Evolutionary conservation across 805 yeast genomes (phyloP).

Genomic region (Scheffersomyces ergatensis): DNA sequence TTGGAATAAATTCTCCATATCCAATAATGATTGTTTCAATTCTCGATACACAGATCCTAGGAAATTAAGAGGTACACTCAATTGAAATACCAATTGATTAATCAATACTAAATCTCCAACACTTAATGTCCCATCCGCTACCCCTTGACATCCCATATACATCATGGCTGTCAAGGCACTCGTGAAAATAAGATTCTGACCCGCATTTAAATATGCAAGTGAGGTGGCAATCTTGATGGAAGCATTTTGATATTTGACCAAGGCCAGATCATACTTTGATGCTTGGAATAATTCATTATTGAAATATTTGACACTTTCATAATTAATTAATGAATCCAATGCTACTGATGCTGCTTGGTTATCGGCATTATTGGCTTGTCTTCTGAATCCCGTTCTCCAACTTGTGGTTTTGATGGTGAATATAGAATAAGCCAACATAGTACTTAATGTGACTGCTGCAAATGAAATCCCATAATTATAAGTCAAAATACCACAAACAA

Average conservation of each 20-base stretch:
- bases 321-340: constrained; percentile 87
- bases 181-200: constrained; percentile 79
- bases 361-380: constrained; percentile 87
- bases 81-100: constrained; percentile 93
- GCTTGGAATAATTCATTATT: constrained; percentile 85
- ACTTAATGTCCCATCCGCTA: constrained; percentile 74
- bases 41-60: constrained; percentile 95
- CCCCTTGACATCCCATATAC: constrained; percentile 97
- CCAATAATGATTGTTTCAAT: constrained; percentile 85
- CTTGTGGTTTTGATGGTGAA: constrained; percentile 92
- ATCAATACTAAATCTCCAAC: constrained; percentile 95
- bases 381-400: constrained; percentile 91
- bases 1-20: constrained; percentile 92
- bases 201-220: constrained; percentile 72
- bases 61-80: constrained; percentile 91
- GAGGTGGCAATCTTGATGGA: constrained; percentile 83
- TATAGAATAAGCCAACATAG: constrained; percentile 84
- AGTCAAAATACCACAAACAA: constrained; percentile 91
- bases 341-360: constrained; percentile 95
- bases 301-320: constrained; percentile 91
- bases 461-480: constrained; percentile 87
- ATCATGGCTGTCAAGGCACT: constrained; percentile 93
- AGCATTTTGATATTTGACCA: constrained; percentile 70
- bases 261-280: constrained; percentile 71
- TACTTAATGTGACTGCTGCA: constrained; percentile 83